Conservation (phyloP, 805 yeast genomes). For the Saccharomycopsis sp. region DNA sequence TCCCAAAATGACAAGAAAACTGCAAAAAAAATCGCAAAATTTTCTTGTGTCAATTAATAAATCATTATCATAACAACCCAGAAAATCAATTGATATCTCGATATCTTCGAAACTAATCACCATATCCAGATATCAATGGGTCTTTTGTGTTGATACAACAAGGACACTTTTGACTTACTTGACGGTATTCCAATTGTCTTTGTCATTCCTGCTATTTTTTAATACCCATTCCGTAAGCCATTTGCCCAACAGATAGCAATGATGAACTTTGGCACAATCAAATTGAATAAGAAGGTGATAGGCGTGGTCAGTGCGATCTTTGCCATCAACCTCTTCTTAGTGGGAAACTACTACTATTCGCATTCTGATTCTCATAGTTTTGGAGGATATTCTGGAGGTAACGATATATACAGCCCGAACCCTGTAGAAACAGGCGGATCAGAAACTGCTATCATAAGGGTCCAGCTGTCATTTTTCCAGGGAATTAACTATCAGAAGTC, state of each 20-base stretch:
- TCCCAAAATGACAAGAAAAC: neutral
- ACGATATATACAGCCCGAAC: neutral
- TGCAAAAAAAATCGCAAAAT: neutral
- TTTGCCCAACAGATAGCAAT: too few species aligned
- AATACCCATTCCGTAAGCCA: too few species aligned
- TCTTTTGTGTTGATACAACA: too few species aligned
- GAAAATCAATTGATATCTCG: neutral
- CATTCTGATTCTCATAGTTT: slow-evolving; percentile 7
- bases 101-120: neutral
- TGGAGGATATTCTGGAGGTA: neutral
- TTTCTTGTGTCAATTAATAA: neutral
- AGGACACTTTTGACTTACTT: too few species aligned
- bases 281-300: slow-evolving; percentile 8
- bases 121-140: too few species aligned
- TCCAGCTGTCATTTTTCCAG: neutral
- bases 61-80: neutral
- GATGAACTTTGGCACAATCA: slow-evolving; percentile 3
- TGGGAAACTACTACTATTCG: slow-evolving; percentile 13
- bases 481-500: slow-evolving; percentile 5
- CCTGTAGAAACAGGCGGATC: neutral
- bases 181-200: too few species aligned
- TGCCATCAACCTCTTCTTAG: slow-evolving; percentile 8
- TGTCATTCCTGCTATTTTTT: too few species aligned
- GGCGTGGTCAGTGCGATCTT: slow-evolving; percentile 8
- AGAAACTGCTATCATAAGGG: neutral